These are phyloP conservation scores for Lichtheimia hyalospora DNA, from an alignment of 371 early-diverging fungal species.

Conservation along the genomic window DNA sequence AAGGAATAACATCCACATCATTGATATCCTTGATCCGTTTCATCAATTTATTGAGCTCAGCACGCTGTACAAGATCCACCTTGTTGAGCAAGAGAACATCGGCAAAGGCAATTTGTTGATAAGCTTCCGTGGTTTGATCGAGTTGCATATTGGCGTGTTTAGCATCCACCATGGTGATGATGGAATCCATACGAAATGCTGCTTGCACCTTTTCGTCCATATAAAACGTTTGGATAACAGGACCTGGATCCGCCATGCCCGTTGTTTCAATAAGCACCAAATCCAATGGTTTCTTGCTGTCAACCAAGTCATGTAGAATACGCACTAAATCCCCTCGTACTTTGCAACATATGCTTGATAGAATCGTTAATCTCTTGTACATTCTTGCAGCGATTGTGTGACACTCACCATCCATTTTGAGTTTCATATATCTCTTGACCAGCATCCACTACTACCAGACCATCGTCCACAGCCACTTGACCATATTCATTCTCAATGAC, in stretches of 20 bases:
- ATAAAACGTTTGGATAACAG: conserved; percentile 34
- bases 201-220: conserved; percentile 25
- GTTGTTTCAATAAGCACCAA: conserved; percentile 37
- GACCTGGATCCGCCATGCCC: conserved; percentile 43
- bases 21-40: conserved; percentile 18
- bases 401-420: conserved; percentile 33
- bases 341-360: neutral
- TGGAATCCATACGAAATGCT: conserved; percentile 28
- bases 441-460: conserved; percentile 24
- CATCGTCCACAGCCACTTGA: conserved; percentile 35
- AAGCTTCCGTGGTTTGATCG: conserved; percentile 12
- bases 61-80: conserved; percentile 24
- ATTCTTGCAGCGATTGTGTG: neutral
- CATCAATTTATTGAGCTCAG: conserved; percentile 11
- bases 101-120: conserved; percentile 38
- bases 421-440: conserved; percentile 38
- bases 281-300: conserved; percentile 20
- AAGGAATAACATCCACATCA: conserved; percentile 18
- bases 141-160: conserved; percentile 25
- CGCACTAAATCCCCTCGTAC: conserved; percentile 36
- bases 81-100: conserved; percentile 39
- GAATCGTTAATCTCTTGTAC: neutral
- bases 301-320: conserved; percentile 24
- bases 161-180: conserved; percentile 40
- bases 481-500: conserved; percentile 47